Percentiles rank a stretch among this genome's conserved stretches.
Conservation (phyloP, 1,284 basidiomycete species). For the Lignosus rhinocerotis region DNA sequence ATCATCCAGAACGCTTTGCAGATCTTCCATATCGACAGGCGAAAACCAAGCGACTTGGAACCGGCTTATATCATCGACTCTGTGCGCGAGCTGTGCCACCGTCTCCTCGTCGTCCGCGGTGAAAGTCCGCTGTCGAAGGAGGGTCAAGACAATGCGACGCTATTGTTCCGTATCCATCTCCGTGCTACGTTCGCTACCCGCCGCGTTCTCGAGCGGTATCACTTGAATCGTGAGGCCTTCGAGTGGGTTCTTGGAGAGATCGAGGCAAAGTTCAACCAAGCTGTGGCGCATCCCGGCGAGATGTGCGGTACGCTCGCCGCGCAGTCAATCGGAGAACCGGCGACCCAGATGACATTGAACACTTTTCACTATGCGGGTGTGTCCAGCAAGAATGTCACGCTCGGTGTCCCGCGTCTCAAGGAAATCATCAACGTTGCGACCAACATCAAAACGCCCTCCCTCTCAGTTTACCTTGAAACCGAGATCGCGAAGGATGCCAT, state of each 20-base stretch:
- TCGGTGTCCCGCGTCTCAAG: constrained; percentile 96
- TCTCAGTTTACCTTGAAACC: constrained; percentile 86
- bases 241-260: constrained; percentile 98
- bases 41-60: constrained; percentile 91
- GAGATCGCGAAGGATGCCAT: constrained; percentile 64
- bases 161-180: constrained; percentile 92
- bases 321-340: constrained; percentile 98
- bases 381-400: constrained; percentile 95
- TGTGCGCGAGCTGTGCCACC: constrained; percentile 69
- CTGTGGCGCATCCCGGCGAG: constrained; percentile 91
- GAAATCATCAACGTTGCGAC: constrained; percentile 99
- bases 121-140: constrained; percentile 74
- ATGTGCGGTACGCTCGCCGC: constrained; percentile 99
- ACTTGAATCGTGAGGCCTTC: constrained; percentile 89
- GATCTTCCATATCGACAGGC: constrained; percentile 95
- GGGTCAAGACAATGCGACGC: constrained; percentile 87
- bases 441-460: constrained; percentile 97
- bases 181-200: constrained; percentile 86
- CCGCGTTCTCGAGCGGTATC: constrained; percentile 83
- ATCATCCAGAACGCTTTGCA: constrained; percentile 96
- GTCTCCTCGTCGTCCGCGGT: constrained; percentile 86
- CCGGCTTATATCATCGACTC: constrained; percentile 86
- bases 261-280: constrained; percentile 92
- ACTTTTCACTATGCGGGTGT: constrained; percentile 99
- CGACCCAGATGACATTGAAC: constrained; percentile 98